Base-by-base conservation (phyloP, 2,329 filamentous ascomycete genomes). In the Apiospora marii region DNA sequence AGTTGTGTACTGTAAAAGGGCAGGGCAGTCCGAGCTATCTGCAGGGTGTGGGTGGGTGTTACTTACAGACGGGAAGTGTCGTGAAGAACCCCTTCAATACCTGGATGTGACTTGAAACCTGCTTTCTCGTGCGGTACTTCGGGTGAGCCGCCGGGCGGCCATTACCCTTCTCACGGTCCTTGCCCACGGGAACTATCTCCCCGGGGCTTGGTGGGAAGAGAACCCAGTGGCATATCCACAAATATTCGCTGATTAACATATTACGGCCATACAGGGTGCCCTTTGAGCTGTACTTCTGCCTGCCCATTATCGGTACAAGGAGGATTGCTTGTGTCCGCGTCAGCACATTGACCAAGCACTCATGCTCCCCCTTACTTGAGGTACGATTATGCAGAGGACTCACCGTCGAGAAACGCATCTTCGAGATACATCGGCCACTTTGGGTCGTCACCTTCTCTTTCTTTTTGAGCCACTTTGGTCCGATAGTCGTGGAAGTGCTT, bases 31-130 rank as follows among this genome's bases (percentile, higher is more conserved):
- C 10, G 37, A 41, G 37, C 37, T 64, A 14, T 8, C 67, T 69
- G 13, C 1, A 22, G 43, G 34, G 34, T 27, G 13, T 46, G 68
- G 48, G 2, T 30, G 27, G 27, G 27, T 30, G 14, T 30, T 12
- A 72, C 90, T 87, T 83, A 92, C 90, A 92, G 79, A 88, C 90
- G 61, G 89, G 87, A 74, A 92, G 84, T 71, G 88, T 87, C 71
- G 87, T 85, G 75, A 93, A 89, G 79, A 92, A 92, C 70, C 89
- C 89, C 83, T 92, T 92, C 71, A 92, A 83, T 19, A 93, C 91
- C 79, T 93, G 91, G 78, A 93, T 92, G 78, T 93, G 91, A 78
- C 90, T 92, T 2, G 91, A 92, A 6, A 93, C 90, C 77, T 92
- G 90, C 80, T 93, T 93, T 74, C 85, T 79, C 74, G 78, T 79